These are phyloP conservation scores for Rubroshorea leprosula DNA, from an alignment of 345 rosid genomes.

Conservation along the genomic window DNA sequence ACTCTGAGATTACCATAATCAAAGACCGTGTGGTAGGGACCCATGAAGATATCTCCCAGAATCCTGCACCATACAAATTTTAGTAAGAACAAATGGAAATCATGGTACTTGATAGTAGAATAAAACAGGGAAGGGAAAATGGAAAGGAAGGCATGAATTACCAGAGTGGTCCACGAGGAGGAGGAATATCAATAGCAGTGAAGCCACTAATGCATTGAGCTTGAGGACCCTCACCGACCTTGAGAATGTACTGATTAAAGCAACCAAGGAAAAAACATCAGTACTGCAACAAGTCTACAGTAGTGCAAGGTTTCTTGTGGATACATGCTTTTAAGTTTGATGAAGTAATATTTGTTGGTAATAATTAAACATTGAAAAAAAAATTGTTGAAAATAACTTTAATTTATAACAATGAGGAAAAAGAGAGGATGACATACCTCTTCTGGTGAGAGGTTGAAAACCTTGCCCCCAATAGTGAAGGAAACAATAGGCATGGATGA, in stretches of 20 bases:
- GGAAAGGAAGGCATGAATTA: conserved; percentile 18
- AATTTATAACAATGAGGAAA: too few relatives aligned
- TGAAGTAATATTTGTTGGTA: too few relatives aligned
- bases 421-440: conserved; percentile 38
- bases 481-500: conserved; percentile 81
- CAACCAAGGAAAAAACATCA: conserved; percentile 6
- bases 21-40: conserved; percentile 83
- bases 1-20: conserved; percentile 69
- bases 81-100: not conserved
- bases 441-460: conserved; percentile 61
- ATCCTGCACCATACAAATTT: conserved; percentile 45
- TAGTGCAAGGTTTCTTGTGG: not conserved
- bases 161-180: conserved; percentile 98
- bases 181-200: conserved; percentile 68
- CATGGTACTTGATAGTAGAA: not conserved
- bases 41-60: conserved; percentile 91
- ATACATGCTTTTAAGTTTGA: not conserved
- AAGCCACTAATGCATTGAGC: conserved; percentile 96
- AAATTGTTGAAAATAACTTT: too few relatives aligned
- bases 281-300: not conserved
- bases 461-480: conserved; percentile 64
- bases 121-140: not conserved
- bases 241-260: conserved; percentile 66
- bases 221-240: conserved; percentile 65
- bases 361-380: too few relatives aligned